These are phyloP conservation scores for Hygrophorus russula DNA, from an alignment of 768 basidiomycete species.

Conservation along the genomic window DNA sequence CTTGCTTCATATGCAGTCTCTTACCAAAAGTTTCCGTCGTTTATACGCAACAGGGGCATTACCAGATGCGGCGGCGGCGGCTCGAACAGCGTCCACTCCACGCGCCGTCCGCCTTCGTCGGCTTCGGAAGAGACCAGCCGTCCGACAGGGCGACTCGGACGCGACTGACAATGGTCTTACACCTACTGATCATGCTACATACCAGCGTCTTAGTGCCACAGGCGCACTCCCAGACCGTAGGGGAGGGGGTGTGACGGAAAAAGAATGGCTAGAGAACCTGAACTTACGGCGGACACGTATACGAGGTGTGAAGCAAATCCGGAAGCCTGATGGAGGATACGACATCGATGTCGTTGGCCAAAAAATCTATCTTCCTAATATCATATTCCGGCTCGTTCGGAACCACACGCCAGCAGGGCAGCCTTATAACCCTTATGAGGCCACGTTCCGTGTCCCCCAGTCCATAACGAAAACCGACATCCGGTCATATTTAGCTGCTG, in stretches of 20 bases:
- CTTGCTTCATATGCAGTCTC: not conserved
- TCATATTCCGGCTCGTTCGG: constrained; percentile 70
- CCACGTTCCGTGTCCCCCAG: constrained; percentile 86
- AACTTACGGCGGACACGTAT: constrained; percentile 52
- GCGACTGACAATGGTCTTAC: constrained; percentile 47
- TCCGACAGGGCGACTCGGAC: constrained; percentile 28
- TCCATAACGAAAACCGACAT: constrained; percentile 89
- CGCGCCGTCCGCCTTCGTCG: constrained; percentile 66
- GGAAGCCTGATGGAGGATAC: constrained; percentile 24
- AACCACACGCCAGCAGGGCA: constrained; percentile 69
- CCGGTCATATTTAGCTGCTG: constrained; percentile 69
- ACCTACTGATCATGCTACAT: constrained; percentile 51
- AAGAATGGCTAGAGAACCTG: constrained; percentile 47
- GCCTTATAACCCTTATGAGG: constrained; percentile 90
- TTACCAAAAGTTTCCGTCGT: constrained; percentile 9
- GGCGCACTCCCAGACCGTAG: constrained; percentile 31
- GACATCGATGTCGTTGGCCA: constrained; percentile 59
- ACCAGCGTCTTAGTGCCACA: constrained; percentile 43
- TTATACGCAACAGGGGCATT: constrained; percentile 24
- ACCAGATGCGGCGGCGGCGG: constrained; percentile 33
- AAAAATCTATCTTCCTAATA: constrained; percentile 83
- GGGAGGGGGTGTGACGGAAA: constrained; percentile 31
- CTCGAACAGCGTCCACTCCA: constrained; percentile 62
- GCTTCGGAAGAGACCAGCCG: constrained; percentile 25
- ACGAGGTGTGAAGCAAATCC: constrained; percentile 46